Base-by-base conservation (phyloP, 176 grass and related monocot genomes). In the Musa schizocarpa region DNA sequence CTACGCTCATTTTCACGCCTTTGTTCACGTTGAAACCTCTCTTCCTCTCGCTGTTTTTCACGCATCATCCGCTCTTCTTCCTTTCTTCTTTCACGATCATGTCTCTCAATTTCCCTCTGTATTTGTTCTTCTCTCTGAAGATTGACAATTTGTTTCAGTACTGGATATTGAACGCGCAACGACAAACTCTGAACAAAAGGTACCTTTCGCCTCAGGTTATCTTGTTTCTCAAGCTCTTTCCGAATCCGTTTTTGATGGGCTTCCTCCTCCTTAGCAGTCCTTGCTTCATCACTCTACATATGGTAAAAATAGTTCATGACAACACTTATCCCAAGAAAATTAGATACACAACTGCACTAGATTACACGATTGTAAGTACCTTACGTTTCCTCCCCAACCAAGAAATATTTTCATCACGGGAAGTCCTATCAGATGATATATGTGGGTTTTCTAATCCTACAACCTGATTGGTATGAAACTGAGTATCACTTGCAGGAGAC, bases 221-320 rank as follows among this genome's bases (percentile, higher is more conserved):
- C 88, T 77, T 99, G 90, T 76, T 94, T 99, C 81, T 99, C 95
- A 8, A 99, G 80, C 63, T 99, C 90, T 82, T 87, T 99, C 86
- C 88, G 89, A 52, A 99, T 91, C 70, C 84, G 69, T 54, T 85
- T 98, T 82, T 99, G 90, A 84, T 99, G 88, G 70, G 84, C 88
- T 81, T 94, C 95, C 78, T 89, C 95, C 81, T 99, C 95, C 84
- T 89, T 99, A 10, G 82, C 88, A 68, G 91, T 91, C 83, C 85
- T 99, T 1, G 84, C 82, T 84, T 99, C 90, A 81, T 99, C 95
- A 19, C 16, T 90, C 89, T 89, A 73, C 80, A 84, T 69, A 74
- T 80, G 34, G 25, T 52, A 11, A 63, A 63, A 80, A 20, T 34
- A 63, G 1, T 43, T 50, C 23, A 3, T 13, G 14, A 2, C 0